Evolutionary conservation across 768 basidiomycete species (phyloP), one percentile per base, ranked within the genome.

Genomic region (Vishniacozyma victoriae): DNA sequence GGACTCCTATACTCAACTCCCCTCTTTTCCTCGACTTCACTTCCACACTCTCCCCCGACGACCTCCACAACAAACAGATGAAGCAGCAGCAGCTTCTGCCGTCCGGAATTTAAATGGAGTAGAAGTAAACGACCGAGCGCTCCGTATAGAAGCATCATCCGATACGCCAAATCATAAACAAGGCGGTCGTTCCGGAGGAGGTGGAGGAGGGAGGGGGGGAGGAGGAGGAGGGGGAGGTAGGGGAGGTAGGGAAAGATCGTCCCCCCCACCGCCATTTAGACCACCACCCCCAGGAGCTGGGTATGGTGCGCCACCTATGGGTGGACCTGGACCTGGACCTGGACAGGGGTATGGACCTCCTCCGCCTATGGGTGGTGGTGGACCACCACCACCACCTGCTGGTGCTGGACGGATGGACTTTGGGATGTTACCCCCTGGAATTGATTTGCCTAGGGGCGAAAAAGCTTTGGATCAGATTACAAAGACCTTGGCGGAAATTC

Each of bases 91-190:
- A 5, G 73, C 81, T 20, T 93, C 90, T 42, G 95, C 95, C 40
- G 89, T 99, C 14, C 84, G 95, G 62, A 99, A 97, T 67, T 80
- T 99, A 41, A 90, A 95, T 72, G 88, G 87, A 52, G 82, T 82
- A 42, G 88, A 90, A 59, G 86, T 96, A 25, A 89, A 87, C 47
- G 95, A 95, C 3, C 82, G 95, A 7, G 85, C 87, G 2, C 77
- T 99, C 36, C 83, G 92, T 41, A 92, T 99, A 62, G 93, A 97
- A 70, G 79, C 93, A 7, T 59, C 58, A 20, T 64, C 65, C 15
- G 71, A 69, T 41, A 59, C 68, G 42, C 68, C 66, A 23, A 55
- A 62, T 27, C 29, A 54, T 42, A 44, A 41, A 31, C 36, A 48
- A 16, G 41, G 46, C 3, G 43, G 53, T 20, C 9, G 26, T 3